These are phyloP conservation scores for Agaricales sp. DNA, from an alignment of 1,284 basidiomycete species.

Conservation along the genomic window DNA sequence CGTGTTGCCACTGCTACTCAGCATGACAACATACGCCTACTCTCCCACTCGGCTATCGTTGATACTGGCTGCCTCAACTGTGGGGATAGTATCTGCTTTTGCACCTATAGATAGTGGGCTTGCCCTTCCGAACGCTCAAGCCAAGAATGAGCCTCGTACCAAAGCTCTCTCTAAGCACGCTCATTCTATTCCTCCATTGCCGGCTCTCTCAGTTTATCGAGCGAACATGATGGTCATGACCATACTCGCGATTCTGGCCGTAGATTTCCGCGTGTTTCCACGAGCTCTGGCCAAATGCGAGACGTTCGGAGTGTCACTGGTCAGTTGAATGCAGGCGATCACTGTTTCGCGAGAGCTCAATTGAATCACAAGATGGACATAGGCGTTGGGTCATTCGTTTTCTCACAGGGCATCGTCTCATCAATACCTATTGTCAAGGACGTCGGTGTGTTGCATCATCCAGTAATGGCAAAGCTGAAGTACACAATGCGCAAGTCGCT, in stretches of 20 bases:
- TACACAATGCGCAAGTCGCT: slow-evolving; percentile 44
- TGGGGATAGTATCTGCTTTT: slow-evolving; percentile 28
- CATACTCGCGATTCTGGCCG: slow-evolving; percentile 84
- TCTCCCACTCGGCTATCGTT: slow-evolving; percentile 43
- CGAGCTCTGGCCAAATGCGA: slow-evolving; percentile 88
- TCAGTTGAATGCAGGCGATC: slow-evolving; percentile 30
- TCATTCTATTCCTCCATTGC: slow-evolving; percentile 35
- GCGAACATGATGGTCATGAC: slow-evolving; percentile 97
- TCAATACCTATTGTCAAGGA: slow-evolving; percentile 67
- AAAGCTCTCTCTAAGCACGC: too few species aligned
- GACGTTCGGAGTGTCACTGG: slow-evolving; percentile 86
- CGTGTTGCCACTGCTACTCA: slow-evolving; percentile 68
- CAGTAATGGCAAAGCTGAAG: slow-evolving; percentile 40
- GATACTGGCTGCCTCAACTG: slow-evolving; percentile 34
- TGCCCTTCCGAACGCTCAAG: slow-evolving; percentile 25
- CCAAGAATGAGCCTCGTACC: slow-evolving; percentile 22
- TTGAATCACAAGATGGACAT: slow-evolving; percentile 76
- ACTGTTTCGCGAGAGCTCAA: background rate
- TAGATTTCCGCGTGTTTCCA: slow-evolving; percentile 93
- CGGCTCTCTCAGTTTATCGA: slow-evolving; percentile 82
- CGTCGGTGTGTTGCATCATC: slow-evolving; percentile 37
- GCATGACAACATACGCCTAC: slow-evolving; percentile 67
- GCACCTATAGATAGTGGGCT: slow-evolving; percentile 33
- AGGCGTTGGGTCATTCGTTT: slow-evolving; percentile 94
- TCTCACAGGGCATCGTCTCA: slow-evolving; percentile 87